Evolutionary conservation across 306 rosid species (phyloP), one percentile per base, ranked within the genome.

Genomic region (Begonia masoniana): DNA sequence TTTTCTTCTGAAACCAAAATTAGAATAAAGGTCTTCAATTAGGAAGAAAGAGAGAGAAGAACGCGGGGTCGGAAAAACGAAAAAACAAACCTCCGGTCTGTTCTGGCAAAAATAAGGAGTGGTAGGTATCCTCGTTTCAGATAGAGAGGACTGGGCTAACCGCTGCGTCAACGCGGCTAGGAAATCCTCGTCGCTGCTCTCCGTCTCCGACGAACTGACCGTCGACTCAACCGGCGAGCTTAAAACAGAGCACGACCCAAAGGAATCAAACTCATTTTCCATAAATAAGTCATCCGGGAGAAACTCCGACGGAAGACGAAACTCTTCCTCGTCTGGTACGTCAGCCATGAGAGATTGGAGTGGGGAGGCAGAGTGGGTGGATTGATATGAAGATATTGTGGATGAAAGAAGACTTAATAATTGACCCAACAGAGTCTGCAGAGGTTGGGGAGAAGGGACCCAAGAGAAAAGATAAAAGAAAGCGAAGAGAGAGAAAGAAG

Each of bases 111-210:
- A 16, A 39, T 15, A 26, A 31, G 63, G 55, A 31, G 35, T 15
- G 6, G 11, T 0, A 0, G 63, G 50, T 15, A 23, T 53, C 15
- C 45, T 41, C 15, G 66, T 15, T 62, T 62, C 66, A 45, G 6
- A 53, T 4, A 62, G 58, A 4, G 58, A 61, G 0, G 51, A 51
- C 57, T 56, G 54, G 14, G 58, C 66, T 14, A 61, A 39, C 6
- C 48, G 59, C 17, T 53, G 66, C 43, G 66, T 48, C 52, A 62
- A 15, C 7, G 52, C 66, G 17, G 49, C 53, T 39, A 52, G 45
- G 53, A 62, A 62, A 4, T 62, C 58, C 13, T 62, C 66, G 7
- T 62, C 66, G 52, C 45, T 53, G 57, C 19, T 8, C 42, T 43
- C 58, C 0, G 66, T 43, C 13, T 52, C 58, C 0, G 58, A 41